These are phyloP conservation scores for Paraphoma sp. DNA, from an alignment of 2,329 filamentous ascomycete species.

Conservation along the genomic window DNA sequence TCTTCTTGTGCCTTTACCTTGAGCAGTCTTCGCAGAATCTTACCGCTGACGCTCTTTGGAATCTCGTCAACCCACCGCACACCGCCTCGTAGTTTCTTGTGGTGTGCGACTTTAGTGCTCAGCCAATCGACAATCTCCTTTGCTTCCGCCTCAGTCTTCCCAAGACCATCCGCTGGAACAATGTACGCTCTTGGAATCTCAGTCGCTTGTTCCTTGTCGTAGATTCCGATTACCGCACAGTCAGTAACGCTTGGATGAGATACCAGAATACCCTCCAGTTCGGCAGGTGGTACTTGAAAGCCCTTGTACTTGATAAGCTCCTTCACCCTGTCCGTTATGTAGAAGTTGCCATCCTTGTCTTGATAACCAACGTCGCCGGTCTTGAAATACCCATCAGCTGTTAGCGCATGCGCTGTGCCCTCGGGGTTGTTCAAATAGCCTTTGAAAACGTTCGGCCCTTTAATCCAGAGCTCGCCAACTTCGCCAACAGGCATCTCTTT, in stretches of 20 bases:
- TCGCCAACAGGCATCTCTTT: constrained; percentile 68
- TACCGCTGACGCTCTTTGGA: constrained; percentile 56
- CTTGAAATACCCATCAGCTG: constrained; percentile 83
- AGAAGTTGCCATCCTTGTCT: constrained; percentile 80
- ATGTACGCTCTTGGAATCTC: constrained; percentile 51
- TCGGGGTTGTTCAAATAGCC: constrained; percentile 79
- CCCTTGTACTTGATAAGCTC: constrained; percentile 54
- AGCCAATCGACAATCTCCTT: constrained; percentile 53
- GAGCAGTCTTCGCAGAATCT: constrained; percentile 55
- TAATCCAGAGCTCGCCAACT: constrained; percentile 68
- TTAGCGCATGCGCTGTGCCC: constrained; percentile 74
- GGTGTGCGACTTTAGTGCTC: constrained; percentile 51
- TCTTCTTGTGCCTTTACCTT: constrained; percentile 53
- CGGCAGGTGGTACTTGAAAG: constrained; percentile 57
- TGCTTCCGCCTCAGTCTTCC: constrained; percentile 38
- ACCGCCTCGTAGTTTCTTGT: constrained; percentile 56
- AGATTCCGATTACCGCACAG: constrained; percentile 55
- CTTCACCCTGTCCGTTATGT: constrained; percentile 78
- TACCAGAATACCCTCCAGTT: constrained; percentile 54
- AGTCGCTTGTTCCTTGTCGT: constrained; percentile 54
- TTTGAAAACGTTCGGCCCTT: constrained; percentile 80
- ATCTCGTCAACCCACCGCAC: constrained; percentile 56
- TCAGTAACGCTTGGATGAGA: constrained; percentile 52
- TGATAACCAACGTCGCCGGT: constrained; percentile 87
- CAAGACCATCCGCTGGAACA: constrained; percentile 40